phyloP scores from a whole-genome alignment of 2,329 filamentous ascomycete genomes.

The Fusarium falciforme region DNA sequence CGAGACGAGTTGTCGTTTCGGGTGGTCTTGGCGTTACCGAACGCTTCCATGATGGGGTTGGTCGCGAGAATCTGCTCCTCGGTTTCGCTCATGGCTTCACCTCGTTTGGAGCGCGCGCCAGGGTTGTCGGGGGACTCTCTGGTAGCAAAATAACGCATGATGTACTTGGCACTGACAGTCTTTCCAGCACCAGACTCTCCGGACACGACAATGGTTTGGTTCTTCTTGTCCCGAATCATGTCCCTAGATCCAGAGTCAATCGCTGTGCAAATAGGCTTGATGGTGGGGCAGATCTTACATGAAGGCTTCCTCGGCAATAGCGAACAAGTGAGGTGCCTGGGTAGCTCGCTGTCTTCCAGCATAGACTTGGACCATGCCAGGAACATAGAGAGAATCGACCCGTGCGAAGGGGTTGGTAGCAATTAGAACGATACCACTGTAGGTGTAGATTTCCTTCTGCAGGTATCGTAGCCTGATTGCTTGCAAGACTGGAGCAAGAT shows the following conservation, averaged over 20 bases:
- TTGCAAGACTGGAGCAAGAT: conserved; percentile 78
- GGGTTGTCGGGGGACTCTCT: conserved; percentile 93
- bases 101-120: conserved; percentile 78
- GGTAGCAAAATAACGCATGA: conserved; percentile 99
- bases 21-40: conserved; percentile 99
- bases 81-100: conserved; percentile 92
- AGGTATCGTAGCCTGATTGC: conserved; percentile 96
- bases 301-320: conserved; percentile 98
- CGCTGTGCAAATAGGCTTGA: neutral
- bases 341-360: conserved; percentile 96
- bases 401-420: conserved; percentile 98
- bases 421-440: conserved; percentile 98
- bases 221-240: conserved; percentile 95
- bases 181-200: conserved; percentile 99
- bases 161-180: conserved; percentile 99
- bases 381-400: conserved; percentile 97
- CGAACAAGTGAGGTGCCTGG: conserved; percentile 97
- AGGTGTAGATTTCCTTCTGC: conserved; percentile 99
- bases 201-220: conserved; percentile 99
- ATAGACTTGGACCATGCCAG: conserved; percentile 99
- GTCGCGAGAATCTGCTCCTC: conserved; percentile 98
- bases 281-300: conserved; percentile 66
- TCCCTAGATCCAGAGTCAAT: conserved; percentile 71
- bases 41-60: conserved; percentile 99
- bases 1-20: conserved; percentile 98